Conservation (phyloP, 441 rosid species). For the Breynia disticha region DNA sequence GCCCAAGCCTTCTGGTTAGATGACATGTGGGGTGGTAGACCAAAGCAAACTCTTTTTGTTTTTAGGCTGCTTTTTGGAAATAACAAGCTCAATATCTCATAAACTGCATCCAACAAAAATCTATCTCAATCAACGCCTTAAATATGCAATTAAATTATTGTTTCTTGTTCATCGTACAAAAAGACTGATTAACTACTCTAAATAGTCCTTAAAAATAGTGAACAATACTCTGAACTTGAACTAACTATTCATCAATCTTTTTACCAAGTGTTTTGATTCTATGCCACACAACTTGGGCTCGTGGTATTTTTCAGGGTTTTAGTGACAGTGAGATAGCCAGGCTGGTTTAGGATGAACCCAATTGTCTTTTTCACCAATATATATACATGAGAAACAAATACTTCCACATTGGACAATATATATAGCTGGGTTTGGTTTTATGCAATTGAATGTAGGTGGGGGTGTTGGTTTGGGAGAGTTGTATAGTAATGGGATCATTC, state of each 20-base stretch:
- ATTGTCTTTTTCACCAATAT: slow-evolving; percentile 9
- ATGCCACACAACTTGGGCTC: background rate
- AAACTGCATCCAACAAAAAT: too few relatives aligned
- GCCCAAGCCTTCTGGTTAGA: too few relatives aligned
- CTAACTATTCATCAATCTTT: background rate
- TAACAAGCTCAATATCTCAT: too few relatives aligned
- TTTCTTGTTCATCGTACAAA: too few relatives aligned
- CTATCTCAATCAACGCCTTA: too few relatives aligned
- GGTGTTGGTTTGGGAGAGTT: background rate
- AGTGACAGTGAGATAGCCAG: slow-evolving; percentile 31
- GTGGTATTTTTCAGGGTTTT: slow-evolving; percentile 2
- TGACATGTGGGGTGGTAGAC: too few relatives aligned
- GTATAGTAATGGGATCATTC: slow-evolving; percentile 3
- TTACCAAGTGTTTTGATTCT: background rate
- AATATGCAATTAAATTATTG: too few relatives aligned
- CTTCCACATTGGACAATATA: background rate
- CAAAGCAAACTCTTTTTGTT: too few relatives aligned
- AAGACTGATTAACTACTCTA: too few relatives aligned
- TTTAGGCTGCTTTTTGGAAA: too few relatives aligned
- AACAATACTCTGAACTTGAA: too few relatives aligned
- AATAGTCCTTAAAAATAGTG: too few relatives aligned
- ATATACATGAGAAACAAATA: background rate
- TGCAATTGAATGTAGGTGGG: slow-evolving; percentile 8
- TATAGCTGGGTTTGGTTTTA: background rate
- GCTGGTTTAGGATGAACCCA: slow-evolving; percentile 26